phyloP scores from a whole-genome alignment of 2,329 filamentous ascomycete genomes.

The Cryoendolithus antarcticus region DNA sequence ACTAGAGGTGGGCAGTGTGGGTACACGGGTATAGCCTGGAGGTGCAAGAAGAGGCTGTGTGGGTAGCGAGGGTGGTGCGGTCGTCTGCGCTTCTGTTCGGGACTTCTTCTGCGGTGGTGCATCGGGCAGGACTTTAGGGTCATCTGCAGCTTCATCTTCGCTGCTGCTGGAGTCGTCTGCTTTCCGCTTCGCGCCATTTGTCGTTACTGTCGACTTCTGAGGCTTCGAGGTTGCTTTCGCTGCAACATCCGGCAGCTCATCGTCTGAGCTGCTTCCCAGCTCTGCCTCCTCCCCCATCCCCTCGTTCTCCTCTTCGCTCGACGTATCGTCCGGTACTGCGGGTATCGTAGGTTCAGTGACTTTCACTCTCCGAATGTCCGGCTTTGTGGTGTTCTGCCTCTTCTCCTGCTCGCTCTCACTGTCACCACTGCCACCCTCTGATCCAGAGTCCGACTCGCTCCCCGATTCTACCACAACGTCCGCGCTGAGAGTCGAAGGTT shows the following conservation, averaged over 20 bases:
- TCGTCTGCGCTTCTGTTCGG: conserved; percentile 4
- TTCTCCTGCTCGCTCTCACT: conserved; percentile 23
- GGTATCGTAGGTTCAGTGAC: conserved; percentile 11
- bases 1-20: conserved; percentile 24
- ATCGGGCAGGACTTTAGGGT: conserved; percentile 4
- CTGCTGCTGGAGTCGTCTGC: conserved; percentile 9
- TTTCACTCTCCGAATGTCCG: conserved; percentile 12
- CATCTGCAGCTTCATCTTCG: conserved; percentile 3
- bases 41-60: conserved; percentile 21
- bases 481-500: conserved; percentile 19
- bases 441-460: conserved; percentile 16
- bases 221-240: conserved; percentile 5
- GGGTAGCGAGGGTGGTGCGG: conserved; percentile 8
- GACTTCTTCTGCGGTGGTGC: conserved; percentile 5
- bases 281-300: conserved; percentile 4
- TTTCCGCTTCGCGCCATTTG: conserved; percentile 21
- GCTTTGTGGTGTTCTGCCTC: conserved; percentile 12
- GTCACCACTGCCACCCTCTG: conserved; percentile 18
- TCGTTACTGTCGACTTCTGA: conserved; percentile 7
- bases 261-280: not conserved
- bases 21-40: conserved; percentile 36
- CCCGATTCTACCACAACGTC: conserved; percentile 19
- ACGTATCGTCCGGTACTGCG: conserved; percentile 12
- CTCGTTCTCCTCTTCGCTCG: conserved; percentile 6
- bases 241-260: not conserved